Conservation (phyloP, 352 stramenopile species). For the Globisporangium apiculatum region DNA sequence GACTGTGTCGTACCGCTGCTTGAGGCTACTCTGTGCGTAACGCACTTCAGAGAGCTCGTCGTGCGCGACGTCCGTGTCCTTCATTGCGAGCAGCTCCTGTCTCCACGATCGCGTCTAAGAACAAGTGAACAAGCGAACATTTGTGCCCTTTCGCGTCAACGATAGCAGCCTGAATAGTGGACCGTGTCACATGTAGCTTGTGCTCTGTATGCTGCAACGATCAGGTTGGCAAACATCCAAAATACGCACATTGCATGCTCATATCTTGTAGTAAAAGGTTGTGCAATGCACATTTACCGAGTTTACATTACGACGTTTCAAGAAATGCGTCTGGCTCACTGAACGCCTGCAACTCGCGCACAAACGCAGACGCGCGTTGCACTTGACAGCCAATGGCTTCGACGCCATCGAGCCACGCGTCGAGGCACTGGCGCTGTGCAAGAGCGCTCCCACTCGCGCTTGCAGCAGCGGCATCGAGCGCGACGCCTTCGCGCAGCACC, state of each 20-base stretch:
- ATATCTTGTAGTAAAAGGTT: too few relatives aligned
- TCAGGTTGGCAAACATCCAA: too few relatives aligned
- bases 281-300: too few relatives aligned
- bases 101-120: too few relatives aligned
- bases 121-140: too few relatives aligned
- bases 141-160: slow-evolving; percentile 1
- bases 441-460: not conserved
- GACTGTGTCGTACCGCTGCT: slow-evolving; percentile 9
- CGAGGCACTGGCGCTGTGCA: slow-evolving; percentile 2
- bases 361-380: slow-evolving; percentile 18
- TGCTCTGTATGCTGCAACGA: too few relatives aligned
- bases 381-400: slow-evolving; percentile 26
- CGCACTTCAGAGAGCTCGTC: slow-evolving; percentile 13
- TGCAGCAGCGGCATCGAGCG: slow-evolving; percentile 5
- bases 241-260: too few relatives aligned
- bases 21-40: slow-evolving; percentile 14
- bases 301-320: not conserved
- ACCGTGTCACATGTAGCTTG: too few relatives aligned
- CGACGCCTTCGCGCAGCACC: slow-evolving; percentile 70
- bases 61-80: slow-evolving; percentile 6
- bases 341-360: slow-evolving; percentile 33
- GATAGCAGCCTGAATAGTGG: too few relatives aligned
- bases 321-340: not conserved
- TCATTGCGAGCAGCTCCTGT: not conserved
- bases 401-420: slow-evolving; percentile 18